These are phyloP conservation scores for Pyrenophora teres DNA, from an alignment of 2,329 filamentous ascomycete genomes.

Conservation along the genomic window DNA sequence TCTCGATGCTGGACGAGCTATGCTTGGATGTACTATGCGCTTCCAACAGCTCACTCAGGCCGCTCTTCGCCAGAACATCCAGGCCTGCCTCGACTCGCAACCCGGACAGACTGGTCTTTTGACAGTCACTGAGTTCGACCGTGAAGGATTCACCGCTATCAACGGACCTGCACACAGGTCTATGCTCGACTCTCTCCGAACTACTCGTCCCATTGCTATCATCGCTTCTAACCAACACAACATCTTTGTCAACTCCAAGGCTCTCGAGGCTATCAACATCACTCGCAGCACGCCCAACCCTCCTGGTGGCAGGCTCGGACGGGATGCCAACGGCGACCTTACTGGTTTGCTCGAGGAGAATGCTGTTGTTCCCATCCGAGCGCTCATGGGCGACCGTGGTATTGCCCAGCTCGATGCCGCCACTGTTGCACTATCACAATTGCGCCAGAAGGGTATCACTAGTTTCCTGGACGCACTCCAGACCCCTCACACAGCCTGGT, in stretches of 20 bases:
- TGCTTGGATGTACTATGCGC: constrained; percentile 4
- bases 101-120: constrained; percentile 2
- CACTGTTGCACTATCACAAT: background rate
- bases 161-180: constrained; percentile 1
- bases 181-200: constrained; percentile 4
- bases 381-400: background rate
- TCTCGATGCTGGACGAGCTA: constrained; percentile 1
- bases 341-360: constrained; percentile 4
- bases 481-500: constrained; percentile 1
- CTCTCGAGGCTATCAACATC: background rate
- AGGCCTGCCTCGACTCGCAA: constrained; percentile 1
- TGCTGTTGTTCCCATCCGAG: background rate
- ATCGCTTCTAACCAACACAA: background rate
- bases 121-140: constrained; percentile 3
- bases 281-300: constrained; percentile 1
- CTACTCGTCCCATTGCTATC: constrained; percentile 1
- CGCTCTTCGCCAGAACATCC: constrained; percentile 1
- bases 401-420: background rate
- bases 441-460: constrained; percentile 3
- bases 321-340: background rate
- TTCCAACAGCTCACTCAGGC: constrained; percentile 2
- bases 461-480: constrained; percentile 1
- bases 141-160: background rate
- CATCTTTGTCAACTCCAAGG: constrained; percentile 3
- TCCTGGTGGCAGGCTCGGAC: background rate